phyloP scores from a whole-genome alignment of 495 filamentous ascomycete species.

The Talaromyces proteolyticus region DNA sequence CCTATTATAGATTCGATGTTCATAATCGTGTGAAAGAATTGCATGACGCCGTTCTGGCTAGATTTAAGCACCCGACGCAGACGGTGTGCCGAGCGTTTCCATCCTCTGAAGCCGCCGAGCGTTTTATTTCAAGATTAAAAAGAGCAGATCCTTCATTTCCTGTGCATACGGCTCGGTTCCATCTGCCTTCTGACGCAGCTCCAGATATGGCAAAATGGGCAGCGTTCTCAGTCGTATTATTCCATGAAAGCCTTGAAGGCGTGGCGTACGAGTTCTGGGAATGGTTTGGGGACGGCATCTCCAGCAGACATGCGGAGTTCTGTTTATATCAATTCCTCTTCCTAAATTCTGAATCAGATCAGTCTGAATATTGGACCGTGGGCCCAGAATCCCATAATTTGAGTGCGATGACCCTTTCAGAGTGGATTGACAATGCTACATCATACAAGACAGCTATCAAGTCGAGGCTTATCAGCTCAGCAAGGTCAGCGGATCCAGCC shows the following conservation, averaged over 20 bases:
- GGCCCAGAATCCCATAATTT: neutral
- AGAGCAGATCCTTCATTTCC: neutral
- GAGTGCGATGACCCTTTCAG: neutral
- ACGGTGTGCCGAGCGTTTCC: neutral
- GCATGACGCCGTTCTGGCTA: neutral
- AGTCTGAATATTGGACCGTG: neutral
- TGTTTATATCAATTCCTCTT: neutral
- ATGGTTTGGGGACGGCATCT: neutral
- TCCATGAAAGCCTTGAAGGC: neutral
- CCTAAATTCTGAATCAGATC: neutral
- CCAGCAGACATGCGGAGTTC: neutral
- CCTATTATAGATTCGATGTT: neutral
- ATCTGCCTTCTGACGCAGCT: neutral
- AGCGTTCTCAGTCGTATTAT: neutral
- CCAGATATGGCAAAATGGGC: neutral
- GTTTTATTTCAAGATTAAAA: neutral
- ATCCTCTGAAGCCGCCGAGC: neutral
- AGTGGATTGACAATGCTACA: neutral
- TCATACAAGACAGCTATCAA: neutral
- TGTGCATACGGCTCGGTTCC: neutral
- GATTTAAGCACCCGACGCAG: neutral
- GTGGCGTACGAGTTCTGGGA: neutral
- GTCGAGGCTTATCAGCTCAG: neutral
- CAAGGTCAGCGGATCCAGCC: conserved; percentile 13
- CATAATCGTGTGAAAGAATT: neutral